These are phyloP conservation scores for Copromyces sp. DNA, from an alignment of 495 filamentous ascomycete species.

Conservation along the genomic window DNA sequence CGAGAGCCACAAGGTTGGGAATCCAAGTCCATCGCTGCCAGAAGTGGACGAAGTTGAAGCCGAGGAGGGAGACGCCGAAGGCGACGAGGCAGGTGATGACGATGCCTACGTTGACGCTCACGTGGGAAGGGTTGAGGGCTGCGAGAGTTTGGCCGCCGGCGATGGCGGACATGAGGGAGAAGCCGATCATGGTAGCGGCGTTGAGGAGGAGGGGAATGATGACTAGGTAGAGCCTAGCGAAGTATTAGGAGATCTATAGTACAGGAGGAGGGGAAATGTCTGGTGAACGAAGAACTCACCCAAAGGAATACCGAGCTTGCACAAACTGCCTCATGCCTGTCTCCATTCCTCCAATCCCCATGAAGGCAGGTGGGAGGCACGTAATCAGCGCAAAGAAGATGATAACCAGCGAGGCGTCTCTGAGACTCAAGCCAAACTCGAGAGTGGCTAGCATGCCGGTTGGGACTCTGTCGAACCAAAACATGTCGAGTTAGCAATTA, in stretches of 20 bases:
- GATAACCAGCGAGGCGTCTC: constrained; percentile 45
- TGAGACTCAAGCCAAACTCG: constrained; percentile 39
- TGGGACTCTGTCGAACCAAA: constrained; percentile 27
- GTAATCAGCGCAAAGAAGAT: constrained; percentile 45
- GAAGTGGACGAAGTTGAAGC: constrained; percentile 42
- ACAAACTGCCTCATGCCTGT: constrained; percentile 49
- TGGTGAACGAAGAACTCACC: constrained; percentile 19
- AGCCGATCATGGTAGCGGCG: constrained; percentile 33
- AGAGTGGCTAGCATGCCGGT: constrained; percentile 44
- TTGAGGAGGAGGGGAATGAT: constrained; percentile 31
- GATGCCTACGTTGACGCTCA: constrained; percentile 40
- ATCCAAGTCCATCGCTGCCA: constrained; percentile 50
- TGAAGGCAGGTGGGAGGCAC: constrained; percentile 42
- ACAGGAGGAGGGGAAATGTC: neutral
- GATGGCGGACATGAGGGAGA: constrained; percentile 31
- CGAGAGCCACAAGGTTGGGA: constrained; percentile 39
- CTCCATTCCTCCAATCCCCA: constrained; percentile 40
- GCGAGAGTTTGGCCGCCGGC: constrained; percentile 35
- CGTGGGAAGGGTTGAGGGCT: constrained; percentile 33
- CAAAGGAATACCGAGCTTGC: constrained; percentile 45
- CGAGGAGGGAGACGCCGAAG: constrained; percentile 38
- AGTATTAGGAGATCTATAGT: neutral
- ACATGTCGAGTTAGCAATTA: neutral
- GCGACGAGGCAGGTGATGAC: constrained; percentile 40
- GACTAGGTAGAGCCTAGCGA: constrained; percentile 23